A percentile compares a stretch with the other conserved stretches of the same genome.
phyloP scores from a whole-genome alignment of 805 yeast genomes.

The Wickerhamiella sorbophila region DNA sequence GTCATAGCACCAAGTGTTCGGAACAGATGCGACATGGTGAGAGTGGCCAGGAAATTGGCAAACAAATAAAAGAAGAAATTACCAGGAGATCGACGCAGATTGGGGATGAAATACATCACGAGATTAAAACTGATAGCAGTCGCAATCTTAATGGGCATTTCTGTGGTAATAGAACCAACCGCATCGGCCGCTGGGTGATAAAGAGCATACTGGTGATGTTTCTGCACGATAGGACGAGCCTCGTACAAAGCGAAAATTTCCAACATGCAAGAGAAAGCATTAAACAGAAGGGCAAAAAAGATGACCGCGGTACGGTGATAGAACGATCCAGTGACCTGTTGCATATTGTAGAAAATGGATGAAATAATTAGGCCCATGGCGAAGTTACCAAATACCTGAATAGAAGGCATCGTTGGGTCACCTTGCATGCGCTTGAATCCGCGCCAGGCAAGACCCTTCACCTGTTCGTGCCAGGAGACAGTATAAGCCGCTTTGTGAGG shows the following conservation, averaged over 20 bases:
- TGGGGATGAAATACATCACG: slow-evolving; percentile 43
- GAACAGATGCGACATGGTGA: slow-evolving; percentile 39
- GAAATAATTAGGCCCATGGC: slow-evolving; percentile 49
- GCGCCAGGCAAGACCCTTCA: slow-evolving; percentile 34
- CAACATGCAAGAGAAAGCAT: slow-evolving; percentile 45
- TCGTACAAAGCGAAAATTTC: slow-evolving; percentile 37
- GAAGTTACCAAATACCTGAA: slow-evolving; percentile 34
- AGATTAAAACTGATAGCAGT: slow-evolving; percentile 34
- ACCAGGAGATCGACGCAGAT: slow-evolving; percentile 36
- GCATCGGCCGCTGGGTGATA: slow-evolving; percentile 68
- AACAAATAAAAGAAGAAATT: slow-evolving; percentile 39
- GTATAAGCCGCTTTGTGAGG: slow-evolving; percentile 32
- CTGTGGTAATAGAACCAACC: slow-evolving; percentile 43
- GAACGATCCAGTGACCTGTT: slow-evolving; percentile 38
- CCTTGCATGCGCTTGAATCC: slow-evolving; percentile 44
- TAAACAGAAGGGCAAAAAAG: slow-evolving; percentile 46
- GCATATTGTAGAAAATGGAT: slow-evolving; percentile 44
- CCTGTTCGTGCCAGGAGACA: slow-evolving; percentile 34
- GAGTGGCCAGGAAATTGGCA: slow-evolving; percentile 32
- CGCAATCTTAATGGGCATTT: slow-evolving; percentile 45
- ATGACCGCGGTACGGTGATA: slow-evolving; percentile 51
- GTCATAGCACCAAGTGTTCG: slow-evolving; percentile 38
- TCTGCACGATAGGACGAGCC: slow-evolving; percentile 46
- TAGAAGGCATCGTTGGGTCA: slow-evolving; percentile 37
- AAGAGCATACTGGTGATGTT: slow-evolving; percentile 57